Conservation (phyloP, 345 rosid genomes). For the Eucalyptus viminalis region DNA sequence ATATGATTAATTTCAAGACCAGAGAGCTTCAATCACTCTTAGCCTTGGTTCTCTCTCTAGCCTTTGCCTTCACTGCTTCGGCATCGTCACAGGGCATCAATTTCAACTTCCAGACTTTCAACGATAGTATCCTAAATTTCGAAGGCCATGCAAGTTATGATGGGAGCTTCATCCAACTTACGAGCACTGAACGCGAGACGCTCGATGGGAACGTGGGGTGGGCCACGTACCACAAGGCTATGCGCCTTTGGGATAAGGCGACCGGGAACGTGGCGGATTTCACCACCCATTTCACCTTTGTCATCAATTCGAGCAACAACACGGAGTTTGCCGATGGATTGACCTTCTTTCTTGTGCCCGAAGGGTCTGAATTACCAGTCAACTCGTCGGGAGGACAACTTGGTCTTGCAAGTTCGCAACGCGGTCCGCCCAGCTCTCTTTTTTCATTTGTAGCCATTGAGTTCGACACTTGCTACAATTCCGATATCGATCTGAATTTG, state of each 20-base stretch:
- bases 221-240: neutral
- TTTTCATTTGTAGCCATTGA: neutral
- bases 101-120: neutral
- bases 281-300: slow-evolving; percentile 1
- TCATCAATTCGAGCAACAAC: too few relatives aligned
- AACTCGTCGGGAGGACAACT: fast-evolving
- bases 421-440: neutral
- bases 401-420: neutral
- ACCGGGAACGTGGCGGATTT: neutral
- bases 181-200: too few relatives aligned
- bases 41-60: neutral
- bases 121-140: too few relatives aligned
- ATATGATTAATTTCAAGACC: too few relatives aligned
- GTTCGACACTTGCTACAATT: too few relatives aligned
- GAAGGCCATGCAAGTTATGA: too few relatives aligned
- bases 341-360: neutral
- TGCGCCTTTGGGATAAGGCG: neutral
- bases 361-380: neutral
- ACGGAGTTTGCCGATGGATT: too few relatives aligned
- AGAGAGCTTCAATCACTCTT: too few relatives aligned
- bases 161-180: too few relatives aligned
- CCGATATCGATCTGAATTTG: too few relatives aligned
- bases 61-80: neutral
- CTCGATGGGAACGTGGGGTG: neutral
- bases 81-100: neutral